Conservation (phyloP, 306 rosid genomes). For the Myrica gale region DNA sequence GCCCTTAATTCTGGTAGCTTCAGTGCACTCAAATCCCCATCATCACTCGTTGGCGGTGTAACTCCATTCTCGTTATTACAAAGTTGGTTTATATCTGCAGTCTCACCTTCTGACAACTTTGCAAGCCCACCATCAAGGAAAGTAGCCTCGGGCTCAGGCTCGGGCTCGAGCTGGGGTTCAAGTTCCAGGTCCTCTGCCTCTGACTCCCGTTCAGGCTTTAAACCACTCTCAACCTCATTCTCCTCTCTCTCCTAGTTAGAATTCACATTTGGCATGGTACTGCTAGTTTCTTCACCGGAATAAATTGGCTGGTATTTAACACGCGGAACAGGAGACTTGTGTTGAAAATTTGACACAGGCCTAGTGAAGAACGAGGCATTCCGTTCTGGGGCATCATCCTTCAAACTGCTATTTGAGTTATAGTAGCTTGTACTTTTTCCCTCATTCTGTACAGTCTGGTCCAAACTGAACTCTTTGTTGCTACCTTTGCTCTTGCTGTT, state of each 20-base stretch:
- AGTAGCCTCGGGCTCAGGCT: conserved; percentile 39
- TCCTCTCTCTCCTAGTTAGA: conserved; percentile 37
- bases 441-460: conserved; percentile 51
- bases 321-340: conserved; percentile 83
- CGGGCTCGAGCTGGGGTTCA: conserved; percentile 35
- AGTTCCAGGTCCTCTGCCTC: conserved; percentile 35
- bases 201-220: conserved; percentile 32
- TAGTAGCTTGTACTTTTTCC: conserved; percentile 36
- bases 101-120: conserved; percentile 50
- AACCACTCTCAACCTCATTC: conserved; percentile 36
- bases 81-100: conserved; percentile 42
- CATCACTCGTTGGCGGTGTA: conserved; percentile 31
- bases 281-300: conserved; percentile 34
- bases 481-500: conserved; percentile 33
- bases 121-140: conserved; percentile 42
- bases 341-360: conserved; percentile 79
- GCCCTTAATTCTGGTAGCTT: conserved; percentile 78
- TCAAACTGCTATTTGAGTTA: conserved; percentile 45
- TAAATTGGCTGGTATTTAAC: conserved; percentile 53
- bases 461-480: conserved; percentile 41
- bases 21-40: conserved; percentile 54
- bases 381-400: conserved; percentile 54
- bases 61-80: conserved; percentile 35
- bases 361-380: conserved; percentile 39
- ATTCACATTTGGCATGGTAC: conserved; percentile 30